Conservation (phyloP, 208 protist genomes). For the Leptomonas pyrrhocoris region DNA sequence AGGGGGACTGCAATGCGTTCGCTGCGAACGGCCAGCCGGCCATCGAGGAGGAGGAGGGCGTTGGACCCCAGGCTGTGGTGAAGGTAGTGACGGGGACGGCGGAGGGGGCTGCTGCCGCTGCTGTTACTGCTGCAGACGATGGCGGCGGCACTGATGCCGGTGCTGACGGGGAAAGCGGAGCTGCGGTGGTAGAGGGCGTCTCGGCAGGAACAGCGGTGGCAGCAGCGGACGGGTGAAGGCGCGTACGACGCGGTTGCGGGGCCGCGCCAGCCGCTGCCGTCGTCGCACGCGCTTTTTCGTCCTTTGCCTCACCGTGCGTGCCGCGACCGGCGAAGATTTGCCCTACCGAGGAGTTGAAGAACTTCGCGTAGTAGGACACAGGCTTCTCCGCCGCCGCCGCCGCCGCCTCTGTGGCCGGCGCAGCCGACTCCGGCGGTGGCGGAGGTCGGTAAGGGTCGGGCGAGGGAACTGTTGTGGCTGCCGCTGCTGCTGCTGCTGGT, state of each 20-base stretch:
- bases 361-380: conserved; percentile 70
- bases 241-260: conserved; percentile 44
- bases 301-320: conserved; percentile 10
- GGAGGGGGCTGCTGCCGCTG: conserved; percentile 7
- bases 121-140: neutral
- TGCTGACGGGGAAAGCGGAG: conserved; percentile 3
- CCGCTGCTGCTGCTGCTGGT: neutral
- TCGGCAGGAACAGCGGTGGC: conserved; percentile 12
- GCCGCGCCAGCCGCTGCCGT: conserved; percentile 1
- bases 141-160: conserved; percentile 1
- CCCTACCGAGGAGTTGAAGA: conserved; percentile 64
- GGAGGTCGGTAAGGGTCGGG: neutral
- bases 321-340: conserved; percentile 46
- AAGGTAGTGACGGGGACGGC: conserved; percentile 30
- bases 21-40: conserved; percentile 4
- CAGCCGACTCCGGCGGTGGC: neutral
- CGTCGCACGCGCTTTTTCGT: neutral
- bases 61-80: conserved; percentile 27
- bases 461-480: neutral
- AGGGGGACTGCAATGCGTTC: neutral
- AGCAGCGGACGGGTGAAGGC: conserved; percentile 25
- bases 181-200: neutral
- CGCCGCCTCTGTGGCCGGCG: neutral
- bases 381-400: conserved; percentile 18
- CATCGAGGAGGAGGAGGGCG: neutral